A percentile compares a stretch with the other conserved stretches of the same genome.
Conservation (phyloP, 75 land plant species). For the Sequoia sempervirens region DNA sequence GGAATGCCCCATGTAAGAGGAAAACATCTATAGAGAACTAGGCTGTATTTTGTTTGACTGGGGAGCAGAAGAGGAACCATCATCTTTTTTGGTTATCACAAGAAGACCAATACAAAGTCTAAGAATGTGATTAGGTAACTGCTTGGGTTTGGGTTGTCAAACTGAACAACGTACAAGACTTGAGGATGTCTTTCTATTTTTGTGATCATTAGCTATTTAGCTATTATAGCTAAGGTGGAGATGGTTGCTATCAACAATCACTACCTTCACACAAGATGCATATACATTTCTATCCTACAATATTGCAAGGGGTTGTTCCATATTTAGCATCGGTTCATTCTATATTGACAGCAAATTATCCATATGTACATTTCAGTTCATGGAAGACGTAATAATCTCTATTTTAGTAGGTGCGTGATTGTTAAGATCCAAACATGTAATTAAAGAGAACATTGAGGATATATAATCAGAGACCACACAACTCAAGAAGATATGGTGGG, state of each 20-base stretch:
- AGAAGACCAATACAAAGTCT: too few species aligned
- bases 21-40: too few species aligned
- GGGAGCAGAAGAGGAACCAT: too few species aligned
- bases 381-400: too few species aligned
- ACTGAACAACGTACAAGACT: background rate
- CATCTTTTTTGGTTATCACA: too few species aligned
- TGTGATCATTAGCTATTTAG: background rate
- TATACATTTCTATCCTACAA: background rate
- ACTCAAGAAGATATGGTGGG: background rate
- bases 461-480: background rate
- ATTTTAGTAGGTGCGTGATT: background rate
- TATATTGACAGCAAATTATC: background rate
- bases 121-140: too few species aligned
- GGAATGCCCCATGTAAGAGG: too few species aligned
- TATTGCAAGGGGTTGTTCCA: background rate
- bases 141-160: too few species aligned
- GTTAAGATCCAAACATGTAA: background rate
- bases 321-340: background rate
- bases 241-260: too few species aligned
- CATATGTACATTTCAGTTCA: background rate
- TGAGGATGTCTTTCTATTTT: background rate
- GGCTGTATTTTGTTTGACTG: too few species aligned
- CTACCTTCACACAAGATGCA: background rate
- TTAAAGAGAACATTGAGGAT: background rate
- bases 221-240: too few species aligned